These are phyloP conservation scores for Yamadazyma diospyri DNA, from an alignment of 1,139 yeast species.

Conservation along the genomic window DNA sequence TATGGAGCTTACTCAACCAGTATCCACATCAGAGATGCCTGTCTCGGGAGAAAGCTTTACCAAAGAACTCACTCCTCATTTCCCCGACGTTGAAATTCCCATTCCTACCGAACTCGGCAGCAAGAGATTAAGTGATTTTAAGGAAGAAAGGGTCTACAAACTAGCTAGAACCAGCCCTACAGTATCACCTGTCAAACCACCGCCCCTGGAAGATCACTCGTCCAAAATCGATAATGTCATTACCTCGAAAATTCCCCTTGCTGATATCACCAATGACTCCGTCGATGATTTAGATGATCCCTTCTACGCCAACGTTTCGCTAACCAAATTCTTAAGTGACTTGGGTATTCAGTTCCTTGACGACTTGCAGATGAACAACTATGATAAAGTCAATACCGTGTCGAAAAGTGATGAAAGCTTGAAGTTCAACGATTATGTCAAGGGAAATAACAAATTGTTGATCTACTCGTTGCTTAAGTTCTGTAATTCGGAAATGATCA, in stretches of 20 bases:
- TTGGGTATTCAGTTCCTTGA: conserved; percentile 51
- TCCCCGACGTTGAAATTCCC: conserved; percentile 16
- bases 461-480: conserved; percentile 49
- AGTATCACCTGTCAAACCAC: too few species aligned
- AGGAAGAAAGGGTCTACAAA: conserved; percentile 4
- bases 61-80: conserved; percentile 11
- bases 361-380: conserved; percentile 41
- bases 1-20: conserved; percentile 17
- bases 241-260: conserved; percentile 29
- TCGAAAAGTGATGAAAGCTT: conserved; percentile 15
- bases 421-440: conserved; percentile 26
- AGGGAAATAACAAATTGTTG: conserved; percentile 30
- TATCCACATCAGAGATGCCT: too few species aligned
- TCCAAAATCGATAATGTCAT: conserved; percentile 18
- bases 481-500: conserved; percentile 50
- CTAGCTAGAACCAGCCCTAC: not conserved
- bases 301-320: conserved; percentile 30
- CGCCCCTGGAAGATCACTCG: not conserved
- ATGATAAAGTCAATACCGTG: conserved; percentile 21
- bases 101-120: conserved; percentile 13
- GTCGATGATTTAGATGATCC: conserved; percentile 14
- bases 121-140: conserved; percentile 13
- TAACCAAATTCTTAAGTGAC: conserved; percentile 43
- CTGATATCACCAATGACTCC: conserved; percentile 19
- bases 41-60: too few species aligned